Evolutionary conservation across 305 asterid genomes (phyloP).

Genomic region (Caryopteris hybrid): DNA sequence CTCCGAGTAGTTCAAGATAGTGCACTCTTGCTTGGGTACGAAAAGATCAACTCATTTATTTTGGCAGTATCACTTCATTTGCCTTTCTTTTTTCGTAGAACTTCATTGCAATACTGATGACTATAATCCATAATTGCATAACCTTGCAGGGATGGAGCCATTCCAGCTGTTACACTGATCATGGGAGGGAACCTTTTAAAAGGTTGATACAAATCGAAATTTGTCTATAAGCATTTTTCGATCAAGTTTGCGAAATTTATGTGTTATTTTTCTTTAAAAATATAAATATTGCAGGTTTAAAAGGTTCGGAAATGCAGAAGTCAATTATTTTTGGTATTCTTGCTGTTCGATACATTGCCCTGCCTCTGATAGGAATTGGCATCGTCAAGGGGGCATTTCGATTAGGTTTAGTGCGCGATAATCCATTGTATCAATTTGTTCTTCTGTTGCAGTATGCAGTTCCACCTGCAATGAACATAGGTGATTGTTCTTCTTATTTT

Average conservation of each 20-base stretch:
- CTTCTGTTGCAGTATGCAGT: constrained; percentile 76
- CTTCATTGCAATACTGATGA: background rate
- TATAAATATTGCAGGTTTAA: constrained; percentile 45
- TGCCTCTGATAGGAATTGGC: constrained; percentile 66
- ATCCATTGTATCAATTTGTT: constrained; percentile 73
- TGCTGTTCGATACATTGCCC: constrained; percentile 52
- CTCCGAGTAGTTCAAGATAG: constrained; percentile 71
- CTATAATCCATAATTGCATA: background rate
- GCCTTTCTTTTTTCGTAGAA: background rate
- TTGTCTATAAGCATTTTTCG: background rate
- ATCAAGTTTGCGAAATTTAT: background rate
- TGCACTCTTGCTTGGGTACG: constrained; percentile 73
- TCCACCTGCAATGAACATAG: constrained; percentile 94
- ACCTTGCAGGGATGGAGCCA: constrained; percentile 82
- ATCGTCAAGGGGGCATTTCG: constrained; percentile 55
- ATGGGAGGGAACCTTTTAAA: constrained; percentile 88
- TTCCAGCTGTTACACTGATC: constrained; percentile 74
- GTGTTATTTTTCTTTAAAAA: no score
- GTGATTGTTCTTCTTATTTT: constrained; percentile 17
- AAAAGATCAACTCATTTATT: background rate
- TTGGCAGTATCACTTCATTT: background rate
- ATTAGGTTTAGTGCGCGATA: constrained; percentile 49
- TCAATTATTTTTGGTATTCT: constrained; percentile 56
- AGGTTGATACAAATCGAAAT: constrained; percentile 30
- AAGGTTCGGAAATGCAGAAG: constrained; percentile 51